These are phyloP conservation scores for Helenozyma rhizophorensis DNA, from an alignment of 805 yeast species.

Conservation along the genomic window DNA sequence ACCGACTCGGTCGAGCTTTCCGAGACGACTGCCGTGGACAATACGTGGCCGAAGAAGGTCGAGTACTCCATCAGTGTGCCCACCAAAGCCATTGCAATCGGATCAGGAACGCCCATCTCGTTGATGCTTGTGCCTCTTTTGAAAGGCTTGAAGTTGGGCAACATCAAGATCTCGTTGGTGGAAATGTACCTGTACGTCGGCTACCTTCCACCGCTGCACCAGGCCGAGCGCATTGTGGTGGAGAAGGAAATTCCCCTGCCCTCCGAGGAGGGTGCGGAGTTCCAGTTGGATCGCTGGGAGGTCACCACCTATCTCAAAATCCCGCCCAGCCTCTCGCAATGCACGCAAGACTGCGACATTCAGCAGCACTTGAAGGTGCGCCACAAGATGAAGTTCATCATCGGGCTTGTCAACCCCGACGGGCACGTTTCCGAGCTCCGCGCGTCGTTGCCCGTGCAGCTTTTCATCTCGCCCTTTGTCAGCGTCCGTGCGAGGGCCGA, in stretches of 20 bases:
- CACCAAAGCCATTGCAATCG: conserved; percentile 84
- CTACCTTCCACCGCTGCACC: conserved; percentile 49
- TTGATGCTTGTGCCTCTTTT: conserved; percentile 71
- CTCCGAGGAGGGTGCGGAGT: conserved; percentile 38
- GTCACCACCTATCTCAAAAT: conserved; percentile 53
- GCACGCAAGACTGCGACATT: conserved; percentile 86
- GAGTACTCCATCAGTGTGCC: conserved; percentile 88
- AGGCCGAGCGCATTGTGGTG: conserved; percentile 57
- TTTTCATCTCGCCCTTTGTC: conserved; percentile 79
- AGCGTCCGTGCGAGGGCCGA: conserved; percentile 52
- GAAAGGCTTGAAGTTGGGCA: conserved; percentile 77
- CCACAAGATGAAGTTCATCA: conserved; percentile 79
- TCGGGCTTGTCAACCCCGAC: conserved; percentile 79
- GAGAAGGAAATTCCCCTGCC: conserved; percentile 42
- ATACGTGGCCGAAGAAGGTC: conserved; percentile 92
- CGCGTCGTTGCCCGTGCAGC: conserved; percentile 78
- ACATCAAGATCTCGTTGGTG: conserved; percentile 60
- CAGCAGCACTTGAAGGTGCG: conserved; percentile 69
- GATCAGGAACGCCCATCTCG: conserved; percentile 68
- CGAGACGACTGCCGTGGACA: conserved; percentile 90
- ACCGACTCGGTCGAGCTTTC: conserved; percentile 83
- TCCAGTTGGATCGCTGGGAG: conserved; percentile 65
- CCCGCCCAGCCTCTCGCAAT: conserved; percentile 68
- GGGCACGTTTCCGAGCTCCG: conserved; percentile 90
- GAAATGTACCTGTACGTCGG: conserved; percentile 67